Percentiles rank a stretch among this genome's conserved stretches.
Conservation (phyloP, 2,329 filamentous ascomycete species). For the Zarea fungicola region DNA sequence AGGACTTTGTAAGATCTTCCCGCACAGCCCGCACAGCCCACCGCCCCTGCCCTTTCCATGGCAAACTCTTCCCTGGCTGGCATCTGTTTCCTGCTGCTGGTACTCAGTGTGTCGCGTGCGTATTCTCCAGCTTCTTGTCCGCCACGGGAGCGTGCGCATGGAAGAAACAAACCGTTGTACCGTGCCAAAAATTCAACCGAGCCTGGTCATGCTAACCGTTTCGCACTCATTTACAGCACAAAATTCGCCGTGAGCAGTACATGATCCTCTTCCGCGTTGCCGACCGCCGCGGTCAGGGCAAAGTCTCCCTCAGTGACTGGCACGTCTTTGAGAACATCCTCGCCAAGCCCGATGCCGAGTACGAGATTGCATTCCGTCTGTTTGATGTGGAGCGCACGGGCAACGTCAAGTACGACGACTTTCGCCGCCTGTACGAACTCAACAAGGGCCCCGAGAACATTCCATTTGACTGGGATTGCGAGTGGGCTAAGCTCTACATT, state of each 20-base stretch:
- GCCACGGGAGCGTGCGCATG: too few species aligned
- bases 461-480: slow-evolving; percentile 94
- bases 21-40: too few species aligned
- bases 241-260: slow-evolving; percentile 95
- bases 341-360: slow-evolving; percentile 91
- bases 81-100: neutral
- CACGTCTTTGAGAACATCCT: slow-evolving; percentile 90
- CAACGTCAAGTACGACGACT: slow-evolving; percentile 82
- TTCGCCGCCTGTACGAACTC: slow-evolving; percentile 76
- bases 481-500: slow-evolving; percentile 94
- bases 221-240: too few species aligned
- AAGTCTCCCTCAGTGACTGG: slow-evolving; percentile 80
- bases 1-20: slow-evolving; percentile 96
- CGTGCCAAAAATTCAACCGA: too few species aligned
- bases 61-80: neutral
- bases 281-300: slow-evolving; percentile 69
- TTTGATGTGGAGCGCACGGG: slow-evolving; percentile 86
- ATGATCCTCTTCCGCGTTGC: slow-evolving; percentile 88
- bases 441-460: slow-evolving; percentile 84
- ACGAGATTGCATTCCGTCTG: slow-evolving; percentile 95
- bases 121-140: too few species aligned
- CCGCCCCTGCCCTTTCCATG: slow-evolving; percentile 22
- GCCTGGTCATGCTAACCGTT: too few species aligned
- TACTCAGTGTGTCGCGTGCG: slow-evolving; percentile 3
- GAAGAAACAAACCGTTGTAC: too few species aligned